These are phyloP conservation scores for Saccharum spontaneum DNA, from an alignment of 176 grass and related monocot species.

Conservation along the genomic window DNA sequence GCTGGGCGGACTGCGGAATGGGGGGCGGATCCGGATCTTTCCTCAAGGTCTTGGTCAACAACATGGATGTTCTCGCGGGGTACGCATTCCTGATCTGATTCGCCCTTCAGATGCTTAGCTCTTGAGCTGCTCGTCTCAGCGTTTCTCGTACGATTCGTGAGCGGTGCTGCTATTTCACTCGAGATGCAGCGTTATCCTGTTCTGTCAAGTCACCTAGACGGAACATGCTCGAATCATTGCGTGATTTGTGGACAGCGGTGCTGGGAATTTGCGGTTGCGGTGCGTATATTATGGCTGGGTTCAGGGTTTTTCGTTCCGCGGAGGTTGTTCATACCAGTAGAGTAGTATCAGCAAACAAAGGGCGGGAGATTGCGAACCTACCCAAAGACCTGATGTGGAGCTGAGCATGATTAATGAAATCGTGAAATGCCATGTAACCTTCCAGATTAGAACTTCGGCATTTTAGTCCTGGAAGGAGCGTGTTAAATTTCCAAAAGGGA, in stretches of 20 bases:
- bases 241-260: background rate
- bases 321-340: background rate
- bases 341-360: background rate
- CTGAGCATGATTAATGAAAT: background rate
- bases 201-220: background rate
- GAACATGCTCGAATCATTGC: background rate
- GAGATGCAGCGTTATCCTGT: background rate
- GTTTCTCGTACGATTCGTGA: constrained; percentile 17
- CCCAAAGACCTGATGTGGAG: background rate
- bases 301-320: constrained; percentile 12
- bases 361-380: background rate
- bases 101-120: background rate
- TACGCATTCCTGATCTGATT: constrained; percentile 47
- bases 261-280: background rate
- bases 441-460: constrained; percentile 6
- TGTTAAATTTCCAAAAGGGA: background rate
- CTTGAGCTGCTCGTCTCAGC: background rate
- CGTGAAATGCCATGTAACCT: background rate
- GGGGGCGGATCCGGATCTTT: constrained; percentile 89
- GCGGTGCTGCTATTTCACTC: background rate
- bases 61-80: constrained; percentile 88
- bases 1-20: constrained; percentile 37
- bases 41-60: constrained; percentile 80
- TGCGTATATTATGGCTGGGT: background rate
- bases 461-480: background rate